Percentiles rank a stretch among this genome's conserved stretches.
Conservation (phyloP, 106 monocot species). For the Apostasia ramifera region DNA sequence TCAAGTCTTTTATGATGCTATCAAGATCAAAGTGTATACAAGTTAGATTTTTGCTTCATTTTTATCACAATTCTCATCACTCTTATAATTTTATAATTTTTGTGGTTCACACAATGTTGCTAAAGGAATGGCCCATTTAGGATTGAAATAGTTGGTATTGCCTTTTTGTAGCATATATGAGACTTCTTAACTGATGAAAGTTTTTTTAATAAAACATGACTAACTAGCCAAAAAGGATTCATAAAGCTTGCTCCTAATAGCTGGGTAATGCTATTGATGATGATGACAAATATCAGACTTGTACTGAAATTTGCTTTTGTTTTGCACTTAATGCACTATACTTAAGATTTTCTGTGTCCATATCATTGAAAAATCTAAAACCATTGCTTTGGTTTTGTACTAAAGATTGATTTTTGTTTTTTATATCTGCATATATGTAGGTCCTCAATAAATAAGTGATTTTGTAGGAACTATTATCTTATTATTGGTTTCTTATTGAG, state of each 20-base stretch:
- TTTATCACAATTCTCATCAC: not conserved
- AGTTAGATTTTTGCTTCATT: not conserved
- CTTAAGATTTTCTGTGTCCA: not conserved
- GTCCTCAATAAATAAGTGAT: not conserved
- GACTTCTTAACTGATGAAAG: too few species aligned
- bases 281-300: too few species aligned
- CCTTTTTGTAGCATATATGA: too few species aligned
- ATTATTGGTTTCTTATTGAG: not conserved
- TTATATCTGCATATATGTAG: not conserved
- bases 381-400: not conserved
- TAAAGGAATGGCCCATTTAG: too few species aligned
- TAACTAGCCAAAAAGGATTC: too few species aligned
- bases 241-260: too few species aligned
- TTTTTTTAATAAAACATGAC: too few species aligned
- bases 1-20: not conserved
- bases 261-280: too few species aligned
- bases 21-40: not conserved
- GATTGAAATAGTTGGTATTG: too few species aligned
- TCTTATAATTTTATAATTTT: not conserved
- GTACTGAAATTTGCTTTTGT: too few species aligned
- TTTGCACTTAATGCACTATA: too few species aligned
- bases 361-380: not conserved
- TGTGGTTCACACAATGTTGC: not conserved
- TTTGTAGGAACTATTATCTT: not conserved
- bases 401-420: not conserved